A percentile compares a stretch with the other conserved stretches of the same genome.
Evolutionary conservation across 2,329 filamentous ascomycete species (phyloP).

Genomic region (Beauveria caledonica): DNA sequence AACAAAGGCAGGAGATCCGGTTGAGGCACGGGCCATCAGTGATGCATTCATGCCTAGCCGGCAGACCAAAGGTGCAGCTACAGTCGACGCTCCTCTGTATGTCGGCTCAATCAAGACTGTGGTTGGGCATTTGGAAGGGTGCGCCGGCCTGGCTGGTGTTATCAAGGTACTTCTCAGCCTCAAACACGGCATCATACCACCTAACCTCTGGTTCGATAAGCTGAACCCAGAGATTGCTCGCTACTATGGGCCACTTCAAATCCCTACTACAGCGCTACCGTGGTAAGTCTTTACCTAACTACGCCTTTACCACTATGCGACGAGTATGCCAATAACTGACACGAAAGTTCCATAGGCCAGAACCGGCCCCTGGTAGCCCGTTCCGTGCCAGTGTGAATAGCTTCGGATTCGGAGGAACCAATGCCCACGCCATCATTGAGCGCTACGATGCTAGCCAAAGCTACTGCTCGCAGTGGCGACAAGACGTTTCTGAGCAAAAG

Average conservation of each 20-base stretch:
- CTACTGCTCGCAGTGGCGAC: background rate
- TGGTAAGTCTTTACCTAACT: background rate
- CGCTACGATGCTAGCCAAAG: constrained; percentile 3
- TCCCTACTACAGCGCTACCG: constrained; percentile 6
- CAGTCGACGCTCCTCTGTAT: constrained; percentile 15
- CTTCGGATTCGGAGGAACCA: constrained; percentile 36
- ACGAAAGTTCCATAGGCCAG: background rate
- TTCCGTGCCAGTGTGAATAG: constrained; percentile 30
- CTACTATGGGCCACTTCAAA: constrained; percentile 10
- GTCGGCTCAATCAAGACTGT: constrained; percentile 39
- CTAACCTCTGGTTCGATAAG: constrained; percentile 37
- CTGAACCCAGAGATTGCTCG: constrained; percentile 34
- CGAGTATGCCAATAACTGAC: background rate
- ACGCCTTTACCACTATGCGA: too few species aligned
- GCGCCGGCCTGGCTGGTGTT: constrained; percentile 36
- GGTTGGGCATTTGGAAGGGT: constrained; percentile 39
- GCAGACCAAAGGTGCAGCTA: background rate
- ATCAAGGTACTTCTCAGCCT: constrained; percentile 40
- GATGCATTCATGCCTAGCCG: background rate
- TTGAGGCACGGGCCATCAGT: constrained; percentile 36
- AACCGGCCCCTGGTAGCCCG: background rate
- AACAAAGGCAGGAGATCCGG: constrained; percentile 32
- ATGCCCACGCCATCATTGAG: constrained; percentile 25
- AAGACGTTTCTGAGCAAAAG: too few species aligned
- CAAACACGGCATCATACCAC: constrained; percentile 35